Evolutionary conservation across 2,329 filamentous ascomycete genomes (phyloP).

Genomic region (Cordyceps tenuipes): DNA sequence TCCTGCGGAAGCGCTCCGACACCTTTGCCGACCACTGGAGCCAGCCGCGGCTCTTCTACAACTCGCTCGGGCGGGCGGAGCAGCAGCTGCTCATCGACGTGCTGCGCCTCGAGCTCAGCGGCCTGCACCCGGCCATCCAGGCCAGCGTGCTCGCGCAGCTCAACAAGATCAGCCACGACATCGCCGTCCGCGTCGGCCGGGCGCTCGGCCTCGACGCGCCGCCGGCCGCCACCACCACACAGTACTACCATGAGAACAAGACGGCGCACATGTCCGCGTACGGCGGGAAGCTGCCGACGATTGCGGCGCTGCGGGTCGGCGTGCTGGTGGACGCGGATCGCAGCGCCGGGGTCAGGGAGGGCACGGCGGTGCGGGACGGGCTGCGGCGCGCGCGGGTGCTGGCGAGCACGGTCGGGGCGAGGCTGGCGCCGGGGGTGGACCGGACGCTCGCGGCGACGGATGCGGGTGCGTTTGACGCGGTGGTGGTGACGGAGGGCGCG

Average conservation of each 20-base stretch:
- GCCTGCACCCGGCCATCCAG: conserved; percentile 52
- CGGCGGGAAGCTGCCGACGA: conserved; percentile 45
- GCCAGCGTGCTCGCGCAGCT: conserved; percentile 60
- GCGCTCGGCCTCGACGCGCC: conserved; percentile 54
- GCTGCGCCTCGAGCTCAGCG: conserved; percentile 60
- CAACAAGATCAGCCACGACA: conserved; percentile 58
- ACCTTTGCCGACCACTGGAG: conserved; percentile 67
- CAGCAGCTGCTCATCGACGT: conserved; percentile 67
- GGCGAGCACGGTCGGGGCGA: conserved; percentile 53
- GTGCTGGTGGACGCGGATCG: conserved; percentile 43
- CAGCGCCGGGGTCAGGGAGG: conserved; percentile 31
- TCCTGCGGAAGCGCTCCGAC: conserved; percentile 49
- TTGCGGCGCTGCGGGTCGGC: conserved; percentile 56
- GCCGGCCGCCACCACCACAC: conserved; percentile 51
- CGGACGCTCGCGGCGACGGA: conserved; percentile 58
- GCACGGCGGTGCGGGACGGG: conserved; percentile 38
- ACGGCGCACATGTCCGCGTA: conserved; percentile 55
- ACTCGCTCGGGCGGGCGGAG: conserved; percentile 57
- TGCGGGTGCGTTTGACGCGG: conserved; percentile 52
- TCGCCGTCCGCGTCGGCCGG: conserved; percentile 55
- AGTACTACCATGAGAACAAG: conserved; percentile 62
- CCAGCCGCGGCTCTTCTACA: conserved; percentile 66
- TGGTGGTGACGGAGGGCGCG: conserved; percentile 51
- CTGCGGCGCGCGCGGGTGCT: conserved; percentile 45
- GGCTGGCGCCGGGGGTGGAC: conserved; percentile 44